A percentile compares a stretch with the other conserved stretches of the same genome.
Evolutionary conservation across 176 grass and related monocot species (phyloP).

Genomic region (Chrysopogon serrulatus): DNA sequence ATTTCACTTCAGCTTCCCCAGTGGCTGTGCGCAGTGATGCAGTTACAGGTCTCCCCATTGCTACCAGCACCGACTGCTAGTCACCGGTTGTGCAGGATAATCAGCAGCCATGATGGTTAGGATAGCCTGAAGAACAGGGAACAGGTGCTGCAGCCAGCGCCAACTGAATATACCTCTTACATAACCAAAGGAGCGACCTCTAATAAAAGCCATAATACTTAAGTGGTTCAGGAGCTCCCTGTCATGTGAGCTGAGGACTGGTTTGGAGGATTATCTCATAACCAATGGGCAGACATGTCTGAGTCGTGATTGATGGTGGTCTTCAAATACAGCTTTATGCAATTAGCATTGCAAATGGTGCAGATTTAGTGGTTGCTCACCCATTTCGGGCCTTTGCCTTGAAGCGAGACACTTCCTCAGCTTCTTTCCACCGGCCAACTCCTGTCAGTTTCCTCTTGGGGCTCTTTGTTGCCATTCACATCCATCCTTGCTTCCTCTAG

Average conservation of each 20-base stretch:
- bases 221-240: conserved; percentile 34
- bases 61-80: background rate
- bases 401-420: conserved; percentile 2
- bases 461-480: conserved; percentile 1
- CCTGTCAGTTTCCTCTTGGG: conserved; percentile 20
- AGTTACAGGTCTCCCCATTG: background rate
- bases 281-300: conserved; percentile 29
- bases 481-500: background rate
- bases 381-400: background rate
- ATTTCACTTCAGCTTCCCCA: background rate
- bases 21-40: background rate
- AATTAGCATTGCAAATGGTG: conserved; percentile 47
- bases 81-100: background rate
- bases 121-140: background rate
- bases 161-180: conserved; percentile 6
- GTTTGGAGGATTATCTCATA: conserved; percentile 39
- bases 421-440: conserved; percentile 26
- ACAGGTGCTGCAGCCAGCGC: background rate
- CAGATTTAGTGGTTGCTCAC: conserved; percentile 45
- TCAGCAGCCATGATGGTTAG: background rate
- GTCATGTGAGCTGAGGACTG: conserved; percentile 17
- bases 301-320: conserved; percentile 37
- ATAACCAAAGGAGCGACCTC: conserved; percentile 20
- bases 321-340: conserved; percentile 59
- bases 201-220: conserved; percentile 46